A percentile compares a stretch with the other conserved stretches of the same genome.
Evolutionary conservation across 352 stramenopile species (phyloP).

Genomic region (Pythium aquatile): DNA sequence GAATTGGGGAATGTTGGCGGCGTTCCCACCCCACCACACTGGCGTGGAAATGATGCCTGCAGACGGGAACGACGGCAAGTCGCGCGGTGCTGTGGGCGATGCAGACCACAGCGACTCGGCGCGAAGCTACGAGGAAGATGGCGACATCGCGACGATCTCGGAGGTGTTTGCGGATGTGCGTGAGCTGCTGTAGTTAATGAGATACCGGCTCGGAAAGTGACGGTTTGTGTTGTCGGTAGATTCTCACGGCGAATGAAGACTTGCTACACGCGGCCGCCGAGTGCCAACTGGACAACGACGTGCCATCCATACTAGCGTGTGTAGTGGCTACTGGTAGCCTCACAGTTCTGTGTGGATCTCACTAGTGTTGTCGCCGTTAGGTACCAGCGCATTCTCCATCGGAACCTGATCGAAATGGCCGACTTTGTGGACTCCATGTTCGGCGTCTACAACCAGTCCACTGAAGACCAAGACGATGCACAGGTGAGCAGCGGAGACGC

Average conservation of each 20-base stretch:
- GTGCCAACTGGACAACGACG: constrained; percentile 55
- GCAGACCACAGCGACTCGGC: constrained; percentile 12
- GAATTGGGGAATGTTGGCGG: constrained; percentile 13
- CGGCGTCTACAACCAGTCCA: constrained; percentile 57
- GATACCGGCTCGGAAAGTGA: neutral
- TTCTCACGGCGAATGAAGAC: constrained; percentile 76
- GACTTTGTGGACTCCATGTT: constrained; percentile 78
- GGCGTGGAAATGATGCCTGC: neutral
- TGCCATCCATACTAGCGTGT: constrained; percentile 52
- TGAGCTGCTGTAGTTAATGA: neutral
- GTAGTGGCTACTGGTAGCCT: constrained; percentile 11
- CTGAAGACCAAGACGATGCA: neutral
- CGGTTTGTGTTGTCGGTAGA: constrained; percentile 32
- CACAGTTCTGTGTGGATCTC: neutral
- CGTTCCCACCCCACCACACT: constrained; percentile 23
- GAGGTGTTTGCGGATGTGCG: constrained; percentile 70
- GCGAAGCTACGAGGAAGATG: constrained; percentile 26
- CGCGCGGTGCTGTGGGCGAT: constrained; percentile 5
- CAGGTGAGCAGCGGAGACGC: neutral
- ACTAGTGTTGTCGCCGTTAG: constrained; percentile 22
- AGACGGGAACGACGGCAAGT: constrained; percentile 4
- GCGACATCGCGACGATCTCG: constrained; percentile 51
- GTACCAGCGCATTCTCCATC: constrained; percentile 72
- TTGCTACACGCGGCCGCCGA: constrained; percentile 58
- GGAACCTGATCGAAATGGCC: constrained; percentile 79